A percentile compares a stretch with the other conserved stretches of the same genome.
phyloP scores from a whole-genome alignment of 495 filamentous ascomycete species.

The Penicillium cosmopolitanum region DNA sequence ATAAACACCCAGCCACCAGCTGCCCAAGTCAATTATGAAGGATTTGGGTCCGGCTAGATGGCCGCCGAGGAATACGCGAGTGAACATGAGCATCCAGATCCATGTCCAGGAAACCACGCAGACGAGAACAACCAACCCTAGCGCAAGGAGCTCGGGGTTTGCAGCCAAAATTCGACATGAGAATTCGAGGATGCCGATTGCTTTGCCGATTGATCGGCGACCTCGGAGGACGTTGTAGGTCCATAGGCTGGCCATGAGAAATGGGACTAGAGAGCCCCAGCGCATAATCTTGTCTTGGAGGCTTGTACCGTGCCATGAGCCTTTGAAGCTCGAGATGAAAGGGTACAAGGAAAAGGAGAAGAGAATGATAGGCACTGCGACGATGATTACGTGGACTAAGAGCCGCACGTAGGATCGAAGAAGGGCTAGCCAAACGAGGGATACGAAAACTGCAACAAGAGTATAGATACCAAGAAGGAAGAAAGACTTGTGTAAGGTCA shows the following conservation, averaged over 20 bases:
- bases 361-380: constrained; percentile 83
- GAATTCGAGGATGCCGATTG: constrained; percentile 88
- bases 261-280: constrained; percentile 79
- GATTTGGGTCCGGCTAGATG: constrained; percentile 63
- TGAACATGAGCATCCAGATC: constrained; percentile 97
- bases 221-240: constrained; percentile 76
- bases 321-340: constrained; percentile 85
- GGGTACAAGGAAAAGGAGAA: constrained; percentile 90
- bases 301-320: constrained; percentile 66
- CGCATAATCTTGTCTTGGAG: constrained; percentile 90
- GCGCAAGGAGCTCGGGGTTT: constrained; percentile 78
- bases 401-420: constrained; percentile 82
- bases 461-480: constrained; percentile 90
- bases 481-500: constrained; percentile 82
- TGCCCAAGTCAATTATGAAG: constrained; percentile 82
- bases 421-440: constrained; percentile 87
- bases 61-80: constrained; percentile 86
- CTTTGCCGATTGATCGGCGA: constrained; percentile 76
- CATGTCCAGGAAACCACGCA: constrained; percentile 86
- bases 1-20: constrained; percentile 87
- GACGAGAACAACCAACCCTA: constrained; percentile 79
- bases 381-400: constrained; percentile 74
- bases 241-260: constrained; percentile 75
- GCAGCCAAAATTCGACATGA: constrained; percentile 82
- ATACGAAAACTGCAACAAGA: constrained; percentile 82